Base-by-base conservation (phyloP, 805 yeast genomes). In the Priceomyces castillae region DNA sequence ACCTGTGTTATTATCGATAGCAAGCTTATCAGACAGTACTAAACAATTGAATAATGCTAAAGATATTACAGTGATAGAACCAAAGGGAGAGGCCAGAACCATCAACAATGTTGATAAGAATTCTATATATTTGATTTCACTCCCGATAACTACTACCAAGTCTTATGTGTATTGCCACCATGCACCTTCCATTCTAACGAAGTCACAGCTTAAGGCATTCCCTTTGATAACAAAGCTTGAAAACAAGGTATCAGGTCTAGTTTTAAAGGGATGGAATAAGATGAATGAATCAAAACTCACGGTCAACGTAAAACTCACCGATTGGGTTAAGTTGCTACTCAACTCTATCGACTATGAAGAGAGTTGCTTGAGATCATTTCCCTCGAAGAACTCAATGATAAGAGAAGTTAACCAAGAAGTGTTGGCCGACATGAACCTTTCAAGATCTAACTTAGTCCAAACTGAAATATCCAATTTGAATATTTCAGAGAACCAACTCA, bases 321-420 rank as follows among this genome's bases (percentile, higher is more conserved):
- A 57, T 2, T 68, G 69, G 48, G 76, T 83, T 12, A 73, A 77
- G 34, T 61, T 59, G 42, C 69, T 84, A 31, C 61, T 90, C 51
- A 76, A 78, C 41, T 71, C 79, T 17, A 79, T 86, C 5, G 88
- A 92, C 2, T 90, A 92, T 78, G 81, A 83, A 50, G 98, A 90
- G 57, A 77, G 79, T 54, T 78, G 89, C 37, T 68, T 90, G 46
- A 72, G 80, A 47, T 77, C 92, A 2, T 77, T 92, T 18, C 97
- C 98, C 1, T 80, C 90, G 2, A 75, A 78, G 44, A 63, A 67
- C 30, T 69, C 82, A 28, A 74, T 86, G 62, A 63, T 81, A 28
- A 65, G 87, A 33, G 76, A 71, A 48, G 61, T 74, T 42, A 67
- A 65, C 42, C 58, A 59, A 34, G 65, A 60, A 20, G 48, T 52